Evolutionary conservation across 176 grass and related monocot species (phyloP), one percentile per base, ranked within the genome.

Genomic region (Olyra latifolia): DNA sequence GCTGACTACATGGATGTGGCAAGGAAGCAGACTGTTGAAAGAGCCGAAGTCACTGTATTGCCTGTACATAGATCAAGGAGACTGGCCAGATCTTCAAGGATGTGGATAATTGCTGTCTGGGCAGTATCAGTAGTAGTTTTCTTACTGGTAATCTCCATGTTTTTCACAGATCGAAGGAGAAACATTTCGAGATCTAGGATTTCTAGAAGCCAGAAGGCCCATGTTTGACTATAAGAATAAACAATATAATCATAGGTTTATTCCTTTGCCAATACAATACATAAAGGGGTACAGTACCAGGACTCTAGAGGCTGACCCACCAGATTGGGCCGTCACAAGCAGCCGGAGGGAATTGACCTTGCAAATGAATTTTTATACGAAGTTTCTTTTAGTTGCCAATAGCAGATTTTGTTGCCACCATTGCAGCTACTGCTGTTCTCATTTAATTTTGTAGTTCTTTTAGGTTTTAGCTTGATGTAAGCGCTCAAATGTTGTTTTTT

Each of bases 91-190:
- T 91, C 86, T 58, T 82, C 79, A 70, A 87, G 66, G 42, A 84
- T 88, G 67, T 86, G 84, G 88, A 91, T 91, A 70, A 10, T 99
- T 86, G 92, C 55, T 52, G 40, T 95, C 24, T 95, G 93, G 92
- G 93, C 72, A 74, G 69, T 89, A 72, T 88, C 66, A 67, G 77
- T 93, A 63, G 23, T 93, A 61, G 86, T 77, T 55, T 90, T 99
- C 68, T 84, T 99, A 79, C 23, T 52, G 52, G 82, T 91, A 75
- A 73, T 92, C 70, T 93, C 78, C 47, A 45, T 95, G 80, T 84
- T 88, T 79, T 88, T 99, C 74, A 84, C 88, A 22, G 87, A 81
- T 9, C 70, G 61, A 75, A 93, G 82, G 87, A 87, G 76, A 79
- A 83, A 53, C 10, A 44, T 44, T 79, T 95, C 76, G 2, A 93